These are phyloP conservation scores for Vigna unguiculata DNA, from an alignment of 306 rosid species.

Conservation along the genomic window DNA sequence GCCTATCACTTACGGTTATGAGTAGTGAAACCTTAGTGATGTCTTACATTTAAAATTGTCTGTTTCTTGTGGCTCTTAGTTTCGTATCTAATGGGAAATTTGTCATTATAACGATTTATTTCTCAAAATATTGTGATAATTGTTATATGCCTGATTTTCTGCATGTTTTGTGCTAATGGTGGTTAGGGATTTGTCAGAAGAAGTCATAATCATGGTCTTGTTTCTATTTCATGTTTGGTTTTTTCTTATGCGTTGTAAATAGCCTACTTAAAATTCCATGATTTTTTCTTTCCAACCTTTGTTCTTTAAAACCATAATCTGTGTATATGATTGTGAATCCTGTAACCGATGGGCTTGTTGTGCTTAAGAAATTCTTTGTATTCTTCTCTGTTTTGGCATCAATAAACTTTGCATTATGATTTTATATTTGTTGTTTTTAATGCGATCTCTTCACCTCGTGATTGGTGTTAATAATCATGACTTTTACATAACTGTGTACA, in stretches of 20 bases:
- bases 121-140: slow-evolving; percentile 29
- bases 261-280: background rate
- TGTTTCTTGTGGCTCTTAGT: slow-evolving; percentile 15
- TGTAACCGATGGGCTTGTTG: slow-evolving; percentile 8
- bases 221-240: slow-evolving; percentile 40
- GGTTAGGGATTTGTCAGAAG: slow-evolving; percentile 39
- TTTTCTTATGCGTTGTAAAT: slow-evolving; percentile 5
- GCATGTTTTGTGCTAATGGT: slow-evolving; percentile 23
- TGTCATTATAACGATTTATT: slow-evolving; percentile 15
- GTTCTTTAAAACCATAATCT: background rate
- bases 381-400: slow-evolving; percentile 6
- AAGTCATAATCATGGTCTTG: slow-evolving; percentile 18
- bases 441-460: background rate
- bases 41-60: slow-evolving; percentile 24
- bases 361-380: background rate
- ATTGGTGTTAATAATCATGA: slow-evolving; percentile 36
- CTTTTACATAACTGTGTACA: slow-evolving; percentile 26
- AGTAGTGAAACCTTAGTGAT: slow-evolving; percentile 4
- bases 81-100: slow-evolving; percentile 35
- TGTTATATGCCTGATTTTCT: slow-evolving; percentile 28
- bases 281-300: background rate
- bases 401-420: slow-evolving; percentile 28
- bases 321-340: slow-evolving; percentile 4
- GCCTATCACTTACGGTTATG: slow-evolving; percentile 9
- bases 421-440: slow-evolving; percentile 16